Base-by-base conservation (phyloP, 1,284 basidiomycete genomes). In the Mycena citricolor region DNA sequence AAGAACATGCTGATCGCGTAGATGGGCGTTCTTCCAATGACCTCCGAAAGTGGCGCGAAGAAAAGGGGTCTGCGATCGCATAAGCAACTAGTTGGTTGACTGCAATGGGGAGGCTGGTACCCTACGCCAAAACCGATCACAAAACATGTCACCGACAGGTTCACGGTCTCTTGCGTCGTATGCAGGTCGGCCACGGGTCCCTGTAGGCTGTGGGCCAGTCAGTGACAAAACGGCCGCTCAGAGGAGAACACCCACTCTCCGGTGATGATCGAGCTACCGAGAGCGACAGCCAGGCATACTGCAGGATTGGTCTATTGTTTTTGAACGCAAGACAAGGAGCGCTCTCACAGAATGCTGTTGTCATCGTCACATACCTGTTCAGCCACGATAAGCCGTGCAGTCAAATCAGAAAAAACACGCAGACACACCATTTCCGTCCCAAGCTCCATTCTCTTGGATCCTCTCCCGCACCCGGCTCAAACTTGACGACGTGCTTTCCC, bases 1-100 rank as follows among this genome's bases (percentile, higher is more conserved):
- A 77, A 61, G 55, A 79, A 62, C 56, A 82, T 79, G 33, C 76
- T 69, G 42, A 73, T 53, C 51, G 78, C 62, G 57, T 85, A 83
- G 28, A 81, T 64, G 2, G 74, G 73, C 22, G 69, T 68, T 2
- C 69, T 59, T 8, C 71, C 70, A 23, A 65, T 55, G 14, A 68
- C 62, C 55, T 87, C 83, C 3, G 65, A 68, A 4, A 70, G 51
- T 8, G 68, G 68, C 0, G 66, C 65, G 37, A 68, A 64, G 39
- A 64, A 55, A 20, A 69, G 53, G 10, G 68, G 68, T 19, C 64
- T 65, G 32, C 26, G 4, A 6, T 17, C 2, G 1, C 5, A 26
- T 24, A 4, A 26, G 32, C 17, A 19, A 17, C 24, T 4, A 23
- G 16, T 11, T 16, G 30, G 16, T 23, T 31, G 13, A 20, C n/a